Evolutionary conservation across 805 yeast genomes (phyloP).

Genomic region (Kodamaea restingae): DNA sequence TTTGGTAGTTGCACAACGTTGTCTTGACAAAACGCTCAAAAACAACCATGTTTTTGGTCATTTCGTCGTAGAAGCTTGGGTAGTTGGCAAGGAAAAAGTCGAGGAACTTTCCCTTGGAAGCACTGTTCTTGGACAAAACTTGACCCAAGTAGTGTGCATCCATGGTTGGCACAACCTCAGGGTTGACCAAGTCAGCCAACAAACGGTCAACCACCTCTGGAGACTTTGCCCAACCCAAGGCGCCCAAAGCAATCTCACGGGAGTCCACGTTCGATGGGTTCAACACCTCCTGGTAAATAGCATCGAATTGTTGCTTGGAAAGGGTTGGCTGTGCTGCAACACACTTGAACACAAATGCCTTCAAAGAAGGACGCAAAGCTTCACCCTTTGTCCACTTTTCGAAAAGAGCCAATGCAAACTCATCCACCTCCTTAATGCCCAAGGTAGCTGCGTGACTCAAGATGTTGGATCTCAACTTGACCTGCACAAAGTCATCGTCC

Average conservation of each 20-base stretch:
- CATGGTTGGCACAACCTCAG: constrained; percentile 50
- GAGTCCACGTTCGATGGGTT: constrained; percentile 54
- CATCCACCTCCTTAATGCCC: constrained; percentile 35
- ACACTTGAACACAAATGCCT: constrained; percentile 41
- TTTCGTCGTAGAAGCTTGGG: constrained; percentile 37
- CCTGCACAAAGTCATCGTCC: constrained; percentile 24
- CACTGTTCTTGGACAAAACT: constrained; percentile 44
- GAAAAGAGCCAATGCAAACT: constrained; percentile 30
- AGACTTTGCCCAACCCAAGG: constrained; percentile 47
- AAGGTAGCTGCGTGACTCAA: constrained; percentile 39
- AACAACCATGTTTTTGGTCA: constrained; percentile 49
- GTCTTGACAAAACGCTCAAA: constrained; percentile 44
- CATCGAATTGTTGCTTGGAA: constrained; percentile 31
- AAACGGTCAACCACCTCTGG: constrained; percentile 34
- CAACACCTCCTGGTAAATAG: constrained; percentile 43
- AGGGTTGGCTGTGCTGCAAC: constrained; percentile 35
- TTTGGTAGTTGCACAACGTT: constrained; percentile 37
- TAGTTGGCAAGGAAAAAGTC: constrained; percentile 47
- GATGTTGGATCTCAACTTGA: constrained; percentile 35
- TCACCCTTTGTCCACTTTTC: constrained; percentile 20
- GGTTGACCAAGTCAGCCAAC: constrained; percentile 38
- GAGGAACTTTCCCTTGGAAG: constrained; percentile 46
- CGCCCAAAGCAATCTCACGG: constrained; percentile 52
- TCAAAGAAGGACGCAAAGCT: constrained; percentile 42
- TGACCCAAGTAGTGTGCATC: constrained; percentile 51